These are phyloP conservation scores for Daldinia decipiens DNA, from an alignment of 495 filamentous ascomycete species.

Conservation along the genomic window DNA sequence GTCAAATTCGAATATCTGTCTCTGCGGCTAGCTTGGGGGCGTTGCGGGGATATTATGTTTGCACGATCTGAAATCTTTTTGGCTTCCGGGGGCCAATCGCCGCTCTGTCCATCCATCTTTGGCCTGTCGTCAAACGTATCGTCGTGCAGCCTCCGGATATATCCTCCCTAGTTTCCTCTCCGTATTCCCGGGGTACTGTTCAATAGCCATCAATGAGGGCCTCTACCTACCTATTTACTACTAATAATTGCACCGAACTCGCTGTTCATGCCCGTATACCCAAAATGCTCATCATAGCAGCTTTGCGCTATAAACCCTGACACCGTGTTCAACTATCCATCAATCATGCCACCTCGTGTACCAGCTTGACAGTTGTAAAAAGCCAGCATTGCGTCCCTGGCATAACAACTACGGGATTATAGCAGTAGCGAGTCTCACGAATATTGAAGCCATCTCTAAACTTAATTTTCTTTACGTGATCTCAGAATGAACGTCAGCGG, in stretches of 20 bases:
- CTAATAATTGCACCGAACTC: conserved; percentile 8
- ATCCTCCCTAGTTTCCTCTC: conserved; percentile 29
- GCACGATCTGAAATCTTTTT: conserved; percentile 43
- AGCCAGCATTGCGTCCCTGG: conserved; percentile 15
- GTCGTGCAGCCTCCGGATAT: conserved; percentile 41
- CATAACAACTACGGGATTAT: not conserved
- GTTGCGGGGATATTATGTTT: conserved; percentile 26
- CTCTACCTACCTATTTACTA: conserved; percentile 26
- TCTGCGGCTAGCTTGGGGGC: conserved; percentile 13
- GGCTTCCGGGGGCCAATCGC: conserved; percentile 14
- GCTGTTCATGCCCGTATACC: conserved; percentile 15
- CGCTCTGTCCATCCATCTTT: conserved; percentile 31
- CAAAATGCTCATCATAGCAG: conserved; percentile 23
- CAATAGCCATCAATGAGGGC: conserved; percentile 13
- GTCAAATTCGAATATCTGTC: conserved; percentile 39
- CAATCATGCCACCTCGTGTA: conserved; percentile 6
- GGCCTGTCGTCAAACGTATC: conserved; percentile 20
- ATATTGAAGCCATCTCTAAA: not conserved
- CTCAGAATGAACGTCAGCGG: not conserved
- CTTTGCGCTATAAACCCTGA: conserved; percentile 9
- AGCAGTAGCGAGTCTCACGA: conserved; percentile 4
- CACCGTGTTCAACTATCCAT: conserved; percentile 20
- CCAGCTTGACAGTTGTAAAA: conserved; percentile 17
- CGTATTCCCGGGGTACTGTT: conserved; percentile 2
- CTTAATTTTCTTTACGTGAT: not conserved